phyloP scores from a whole-genome alignment of 495 filamentous ascomycete species.

The Neurospora sp. region DNA sequence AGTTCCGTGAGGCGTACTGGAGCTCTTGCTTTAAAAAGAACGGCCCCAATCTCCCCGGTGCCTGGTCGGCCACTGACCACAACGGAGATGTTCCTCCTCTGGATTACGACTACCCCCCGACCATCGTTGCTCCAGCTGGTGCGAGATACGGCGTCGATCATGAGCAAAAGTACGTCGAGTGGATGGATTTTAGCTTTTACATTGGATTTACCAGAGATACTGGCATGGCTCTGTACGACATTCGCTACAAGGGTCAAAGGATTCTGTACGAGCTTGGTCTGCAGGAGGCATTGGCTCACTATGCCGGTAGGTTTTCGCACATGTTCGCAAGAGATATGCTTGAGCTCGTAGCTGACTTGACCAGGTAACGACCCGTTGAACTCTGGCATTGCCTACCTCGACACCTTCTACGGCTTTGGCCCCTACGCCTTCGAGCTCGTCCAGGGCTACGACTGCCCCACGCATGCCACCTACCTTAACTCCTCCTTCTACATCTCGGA shows the following conservation, averaged over 20 bases:
- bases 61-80: slow-evolving; percentile 32
- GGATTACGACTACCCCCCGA: slow-evolving; percentile 29
- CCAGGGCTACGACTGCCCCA: slow-evolving; percentile 42
- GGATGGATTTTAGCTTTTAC: slow-evolving; percentile 46
- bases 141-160: slow-evolving; percentile 30
- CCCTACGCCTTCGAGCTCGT: slow-evolving; percentile 36
- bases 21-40: slow-evolving; percentile 34
- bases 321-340: no score
- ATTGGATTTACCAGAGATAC: slow-evolving; percentile 33
- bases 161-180: slow-evolving; percentile 39
- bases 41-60: slow-evolving; percentile 31
- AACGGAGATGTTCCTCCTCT: slow-evolving; percentile 21
- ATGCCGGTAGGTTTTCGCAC: slow-evolving; percentile 22
- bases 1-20: slow-evolving; percentile 33
- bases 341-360: no score
- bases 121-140: slow-evolving; percentile 27
- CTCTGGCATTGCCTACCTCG: slow-evolving; percentile 31
- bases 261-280: slow-evolving; percentile 46
- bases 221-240: slow-evolving; percentile 37
- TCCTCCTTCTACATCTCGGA: slow-evolving; percentile 27
- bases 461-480: slow-evolving; percentile 38
- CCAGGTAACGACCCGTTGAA: slow-evolving; percentile 32
- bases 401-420: slow-evolving; percentile 40
- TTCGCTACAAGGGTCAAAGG: slow-evolving; percentile 42
- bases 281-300: slow-evolving; percentile 47